Evolutionary conservation across 164 flowering plant species (phyloP).

Genomic region (Hamamelis virginiana): DNA sequence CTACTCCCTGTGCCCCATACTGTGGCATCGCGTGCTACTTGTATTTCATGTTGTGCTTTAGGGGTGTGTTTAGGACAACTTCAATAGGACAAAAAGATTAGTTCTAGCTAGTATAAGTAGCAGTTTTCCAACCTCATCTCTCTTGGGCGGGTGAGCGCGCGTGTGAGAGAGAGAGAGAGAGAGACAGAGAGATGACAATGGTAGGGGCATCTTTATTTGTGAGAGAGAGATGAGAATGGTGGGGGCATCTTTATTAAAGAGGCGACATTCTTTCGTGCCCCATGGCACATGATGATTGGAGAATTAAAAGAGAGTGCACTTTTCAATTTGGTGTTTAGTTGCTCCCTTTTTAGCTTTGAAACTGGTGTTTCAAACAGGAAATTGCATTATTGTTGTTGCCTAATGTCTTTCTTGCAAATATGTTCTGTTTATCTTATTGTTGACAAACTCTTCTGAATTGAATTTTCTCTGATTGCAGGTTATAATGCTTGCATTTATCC

Average conservation of each 20-base stretch:
- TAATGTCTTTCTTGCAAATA: not conserved
- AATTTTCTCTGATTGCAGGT: conserved; percentile 18
- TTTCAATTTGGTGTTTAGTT: not conserved
- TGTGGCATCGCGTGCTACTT: too few species aligned
- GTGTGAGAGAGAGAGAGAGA: not conserved
- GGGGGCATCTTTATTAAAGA: not conserved
- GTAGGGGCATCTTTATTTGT: not conserved
- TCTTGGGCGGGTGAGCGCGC: not conserved
- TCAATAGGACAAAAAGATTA: not conserved
- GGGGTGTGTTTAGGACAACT: not conserved
- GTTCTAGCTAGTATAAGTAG: not conserved
- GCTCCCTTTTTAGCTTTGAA: not conserved
- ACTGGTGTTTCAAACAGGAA: not conserved
- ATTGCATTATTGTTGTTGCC: not conserved
- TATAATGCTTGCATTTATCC: conserved; percentile 44
- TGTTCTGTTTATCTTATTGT: not conserved
- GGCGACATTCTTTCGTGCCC: not conserved
- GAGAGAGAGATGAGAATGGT: too few species aligned
- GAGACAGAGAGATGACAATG: not conserved
- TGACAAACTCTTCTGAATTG: not conserved
- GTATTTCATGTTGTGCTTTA: too few species aligned
- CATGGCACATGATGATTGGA: not conserved
- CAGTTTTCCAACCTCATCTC: not conserved
- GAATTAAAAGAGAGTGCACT: not conserved
- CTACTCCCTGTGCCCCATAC: too few species aligned